Evolutionary conservation across 768 basidiomycete genomes (phyloP), one percentile per base, ranked within the genome.

Genomic region (Pulveroboletus sp.): DNA sequence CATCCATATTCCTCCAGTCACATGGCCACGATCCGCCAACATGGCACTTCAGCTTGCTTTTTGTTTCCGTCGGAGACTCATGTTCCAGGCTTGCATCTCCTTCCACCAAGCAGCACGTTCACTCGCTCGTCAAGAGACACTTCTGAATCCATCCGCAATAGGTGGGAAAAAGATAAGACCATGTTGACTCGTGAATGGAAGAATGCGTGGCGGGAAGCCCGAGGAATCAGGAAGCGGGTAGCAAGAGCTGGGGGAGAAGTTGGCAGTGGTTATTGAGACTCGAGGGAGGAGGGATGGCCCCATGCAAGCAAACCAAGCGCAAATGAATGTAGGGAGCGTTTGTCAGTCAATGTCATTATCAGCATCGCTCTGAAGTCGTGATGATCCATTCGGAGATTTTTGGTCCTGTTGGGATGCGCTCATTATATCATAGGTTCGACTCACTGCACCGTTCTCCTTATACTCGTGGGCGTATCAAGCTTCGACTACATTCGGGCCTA

Each of bases 121-220:
- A 33, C 53, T 14, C 59, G 63, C 21, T 54, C 57, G 16, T 40
- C 53, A 12, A 40, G 57, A 40, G 57, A 64, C n/a, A 66, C 64
- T 10, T n/a, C 62, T 11, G 80, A 82, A 57, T 53, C 43, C 17
- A 85, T 89, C 31, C 73, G 77, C 41, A 74, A 74, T 53, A 67
- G 73, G 44, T 91, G 90, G 88, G 89, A 91, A 58, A 77, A 71
- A n/a, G 69, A 72, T 39, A 85, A 83, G 58, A 75, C 72, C 0
- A 79, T 81, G 45, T 65, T 91, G 64, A 91, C 90, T 45, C 72
- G 67, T 51, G 85, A 80, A 41, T 91, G 90, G 89, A 90, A 88
- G 69, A 79, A 80, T 60, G 68, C 86, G 40, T 82, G 81, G 67
- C 78, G 83, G 49, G 90, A 91, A 60, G 90, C 87, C 13, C 77